Conservation (phyloP, 2,329 filamentous ascomycete species). For the Daldinia eschscholtzii region DNA sequence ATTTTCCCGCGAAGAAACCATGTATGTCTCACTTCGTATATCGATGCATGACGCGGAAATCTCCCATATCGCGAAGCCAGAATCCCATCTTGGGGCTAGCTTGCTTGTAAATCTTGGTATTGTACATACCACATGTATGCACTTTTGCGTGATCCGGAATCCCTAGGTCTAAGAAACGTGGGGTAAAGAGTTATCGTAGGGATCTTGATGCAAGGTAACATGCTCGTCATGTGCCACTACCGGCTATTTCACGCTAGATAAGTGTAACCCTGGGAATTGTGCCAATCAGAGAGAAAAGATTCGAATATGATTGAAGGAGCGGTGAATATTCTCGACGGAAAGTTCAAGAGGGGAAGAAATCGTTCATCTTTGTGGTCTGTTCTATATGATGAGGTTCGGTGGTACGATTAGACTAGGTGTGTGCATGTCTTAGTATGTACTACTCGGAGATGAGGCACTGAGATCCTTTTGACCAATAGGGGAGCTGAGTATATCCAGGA, state of each 20-base stretch:
- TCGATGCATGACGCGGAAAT: slow-evolving; percentile 4
- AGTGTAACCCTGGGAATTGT: slow-evolving; percentile 28
- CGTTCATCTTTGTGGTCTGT: slow-evolving; percentile 4
- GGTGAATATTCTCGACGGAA: slow-evolving; percentile 38
- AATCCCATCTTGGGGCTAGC: slow-evolving; percentile 6
- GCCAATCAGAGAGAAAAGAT: slow-evolving; percentile 30
- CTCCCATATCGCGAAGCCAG: neutral
- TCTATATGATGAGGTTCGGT: slow-evolving; percentile 9
- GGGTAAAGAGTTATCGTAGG: slow-evolving; percentile 27
- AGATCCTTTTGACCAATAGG: slow-evolving; percentile 13
- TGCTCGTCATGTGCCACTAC: slow-evolving; percentile 36
- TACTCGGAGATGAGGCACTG: neutral
- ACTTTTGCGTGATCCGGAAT: slow-evolving; percentile 21
- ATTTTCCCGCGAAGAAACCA: neutral
- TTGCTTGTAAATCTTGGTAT: neutral
- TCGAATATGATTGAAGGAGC: slow-evolving; percentile 40
- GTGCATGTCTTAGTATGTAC: slow-evolving; percentile 15
- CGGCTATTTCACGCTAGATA: slow-evolving; percentile 37
- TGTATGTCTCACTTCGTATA: neutral
- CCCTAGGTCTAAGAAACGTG: slow-evolving; percentile 30
- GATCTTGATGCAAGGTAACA: slow-evolving; percentile 28
- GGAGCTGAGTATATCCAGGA: neutral
- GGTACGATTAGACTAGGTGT: slow-evolving; percentile 16
- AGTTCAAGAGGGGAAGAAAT: slow-evolving; percentile 3
- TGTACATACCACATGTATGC: slow-evolving; percentile 18